These are phyloP conservation scores for Saitozyma sp. DNA, from an alignment of 768 basidiomycete species.

Conservation along the genomic window DNA sequence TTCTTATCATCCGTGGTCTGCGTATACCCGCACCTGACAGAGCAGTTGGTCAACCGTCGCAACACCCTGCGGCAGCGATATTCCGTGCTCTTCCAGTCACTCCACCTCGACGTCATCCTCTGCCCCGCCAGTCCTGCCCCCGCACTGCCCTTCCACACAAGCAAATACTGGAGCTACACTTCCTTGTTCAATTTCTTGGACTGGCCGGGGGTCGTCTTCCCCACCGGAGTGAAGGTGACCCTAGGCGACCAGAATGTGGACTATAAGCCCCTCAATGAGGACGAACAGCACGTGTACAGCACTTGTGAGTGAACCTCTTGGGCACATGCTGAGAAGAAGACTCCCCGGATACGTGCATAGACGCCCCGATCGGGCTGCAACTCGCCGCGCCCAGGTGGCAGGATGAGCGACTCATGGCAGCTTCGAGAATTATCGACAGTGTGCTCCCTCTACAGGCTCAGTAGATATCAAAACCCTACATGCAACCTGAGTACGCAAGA, in stretches of 20 bases:
- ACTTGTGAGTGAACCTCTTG: too few relatives aligned
- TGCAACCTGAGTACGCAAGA: not conserved
- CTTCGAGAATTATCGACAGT: not conserved
- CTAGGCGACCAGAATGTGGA: conserved; percentile 14
- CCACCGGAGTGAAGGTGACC: conserved; percentile 22
- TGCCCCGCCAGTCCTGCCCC: conserved; percentile 22
- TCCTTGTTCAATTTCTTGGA: conserved; percentile 40
- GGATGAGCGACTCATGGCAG: conserved; percentile 4
- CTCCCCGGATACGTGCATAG: not conserved
- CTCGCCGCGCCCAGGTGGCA: conserved; percentile 4
- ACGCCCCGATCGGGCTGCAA: conserved; percentile 11
- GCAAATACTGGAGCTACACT: conserved; percentile 37
- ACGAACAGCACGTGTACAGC: too few relatives aligned
- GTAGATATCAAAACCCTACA: not conserved
- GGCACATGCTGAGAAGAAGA: not conserved
- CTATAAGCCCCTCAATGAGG: too few relatives aligned
- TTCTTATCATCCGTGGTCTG: not conserved
- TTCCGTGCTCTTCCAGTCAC: conserved; percentile 6
- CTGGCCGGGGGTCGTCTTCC: conserved; percentile 36
- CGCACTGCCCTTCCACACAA: conserved; percentile 16
- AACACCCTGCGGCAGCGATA: conserved; percentile 13
- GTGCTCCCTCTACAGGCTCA: conserved; percentile 2
- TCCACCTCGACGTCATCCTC: conserved; percentile 25
- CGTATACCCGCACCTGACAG: not conserved
- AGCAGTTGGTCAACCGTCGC: not conserved